phyloP scores from a whole-genome alignment of 176 grass and related monocot genomes.

The Cenchrus americanus region DNA sequence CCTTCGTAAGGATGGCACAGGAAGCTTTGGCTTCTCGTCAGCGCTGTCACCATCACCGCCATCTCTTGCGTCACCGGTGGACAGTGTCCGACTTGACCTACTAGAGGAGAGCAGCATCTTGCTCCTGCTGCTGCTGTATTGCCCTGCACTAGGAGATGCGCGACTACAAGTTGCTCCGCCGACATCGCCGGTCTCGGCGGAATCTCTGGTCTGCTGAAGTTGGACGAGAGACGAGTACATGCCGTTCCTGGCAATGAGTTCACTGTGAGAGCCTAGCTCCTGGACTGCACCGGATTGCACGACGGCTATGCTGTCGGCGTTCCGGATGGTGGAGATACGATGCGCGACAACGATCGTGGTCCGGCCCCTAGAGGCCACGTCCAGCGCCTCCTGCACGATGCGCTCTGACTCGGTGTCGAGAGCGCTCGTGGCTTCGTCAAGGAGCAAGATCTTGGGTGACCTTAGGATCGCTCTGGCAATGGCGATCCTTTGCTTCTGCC shows the following conservation, averaged over 20 bases:
- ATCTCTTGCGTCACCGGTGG: constrained; percentile 42
- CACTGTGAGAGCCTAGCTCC: constrained; percentile 74
- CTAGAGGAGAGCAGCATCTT: constrained; percentile 57
- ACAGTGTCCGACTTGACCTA: neutral
- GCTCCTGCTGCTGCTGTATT: constrained; percentile 64
- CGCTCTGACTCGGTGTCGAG: constrained; percentile 83
- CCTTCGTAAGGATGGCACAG: constrained; percentile 69
- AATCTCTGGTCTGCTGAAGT: constrained; percentile 70
- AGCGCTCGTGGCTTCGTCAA: constrained; percentile 89
- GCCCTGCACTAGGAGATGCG: neutral
- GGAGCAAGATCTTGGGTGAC: constrained; percentile 87
- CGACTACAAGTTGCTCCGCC: no score
- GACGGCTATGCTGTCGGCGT: constrained; percentile 75
- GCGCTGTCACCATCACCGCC: neutral
- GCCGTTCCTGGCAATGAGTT: constrained; percentile 66
- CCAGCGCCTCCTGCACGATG: constrained; percentile 83
- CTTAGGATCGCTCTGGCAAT: constrained; percentile 85
- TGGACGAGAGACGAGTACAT: constrained; percentile 74
- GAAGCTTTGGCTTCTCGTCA: constrained; percentile 40
- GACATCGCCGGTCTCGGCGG: neutral
- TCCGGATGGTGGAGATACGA: constrained; percentile 80
- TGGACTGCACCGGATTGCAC: constrained; percentile 74
- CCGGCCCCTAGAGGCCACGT: constrained; percentile 64
- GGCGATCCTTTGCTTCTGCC: constrained; percentile 92
- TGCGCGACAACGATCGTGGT: constrained; percentile 83